Base-by-base conservation (phyloP, 1,284 basidiomycete species). In the Boletellus sp. region DNA sequence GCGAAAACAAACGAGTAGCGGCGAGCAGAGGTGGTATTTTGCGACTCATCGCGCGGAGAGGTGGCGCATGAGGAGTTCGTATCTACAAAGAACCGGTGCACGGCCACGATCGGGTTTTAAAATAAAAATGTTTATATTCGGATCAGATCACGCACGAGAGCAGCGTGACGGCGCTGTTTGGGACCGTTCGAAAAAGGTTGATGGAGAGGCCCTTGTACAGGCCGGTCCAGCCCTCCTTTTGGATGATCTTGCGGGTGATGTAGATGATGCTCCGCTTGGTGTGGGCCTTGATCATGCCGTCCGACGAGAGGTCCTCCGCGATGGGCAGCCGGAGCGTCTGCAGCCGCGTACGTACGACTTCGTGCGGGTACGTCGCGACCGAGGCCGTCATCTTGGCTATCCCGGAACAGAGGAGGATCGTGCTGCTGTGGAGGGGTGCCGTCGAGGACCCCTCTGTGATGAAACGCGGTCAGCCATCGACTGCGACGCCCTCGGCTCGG, bases 361-460 rank as follows among this genome's bases (percentile, higher is more conserved):
- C 94, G 69, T 97, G 94, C 0, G 95, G 95, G 70, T 97, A 97
- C 28, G 95, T 97, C 22, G 88, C 87, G 22, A 97, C 74, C 12
- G 93, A 94, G 4, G 94, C 95, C 2, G 90, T 85, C 91, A 97
- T 96, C 70, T 97, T 97, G 32, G 93, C 88, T 19, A 85, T 72
- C 8, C 91, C 91, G 19, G 92, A 94, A 72, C 93, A 96, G 4
- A 85, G 68, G 13, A 97, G 83, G 58, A 97, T 94, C 18, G 83
- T 80, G 28, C 77, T 70, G 6, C 83, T 82, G 2, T 83, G 74
- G 7, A 96, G 70, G 1, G 86, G 84, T 12, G 75, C 74, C 5
- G 77, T 73, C 10, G 81, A 79, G 60, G 73, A 73, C 15, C 74
- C 73, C 61, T 81, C 83, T 86, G n/a, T 59, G 37, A 38, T 42